Evolutionary conservation across 164 flowering plant species (phyloP).

Genomic region (Magnolia officinalis): DNA sequence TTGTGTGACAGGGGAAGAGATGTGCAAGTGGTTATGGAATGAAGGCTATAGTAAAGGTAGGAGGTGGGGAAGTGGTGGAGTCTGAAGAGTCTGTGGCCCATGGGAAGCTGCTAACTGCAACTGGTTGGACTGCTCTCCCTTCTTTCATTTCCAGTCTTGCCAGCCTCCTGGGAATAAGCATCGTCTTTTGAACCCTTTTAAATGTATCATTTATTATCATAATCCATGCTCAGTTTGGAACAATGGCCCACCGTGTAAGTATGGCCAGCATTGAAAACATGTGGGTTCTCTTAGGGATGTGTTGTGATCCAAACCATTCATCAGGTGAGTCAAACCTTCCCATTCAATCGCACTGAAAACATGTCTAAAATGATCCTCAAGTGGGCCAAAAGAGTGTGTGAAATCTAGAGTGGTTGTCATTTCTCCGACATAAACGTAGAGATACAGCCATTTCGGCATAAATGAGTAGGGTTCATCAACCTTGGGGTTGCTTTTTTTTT

Average conservation of each 20-base stretch:
- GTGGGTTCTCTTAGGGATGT: no score
- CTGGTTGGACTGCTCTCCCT: slow-evolving; percentile 31
- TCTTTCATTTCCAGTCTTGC: slow-evolving; percentile 22
- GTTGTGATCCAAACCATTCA: neutral
- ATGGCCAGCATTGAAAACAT: neutral
- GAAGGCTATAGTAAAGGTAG: slow-evolving; percentile 28
- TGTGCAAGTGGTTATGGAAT: slow-evolving; percentile 26
- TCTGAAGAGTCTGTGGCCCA: slow-evolving; percentile 19
- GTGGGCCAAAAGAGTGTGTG: no score
- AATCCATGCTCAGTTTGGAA: neutral
- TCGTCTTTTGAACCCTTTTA: slow-evolving; percentile 23
- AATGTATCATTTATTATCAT: slow-evolving; percentile 1
- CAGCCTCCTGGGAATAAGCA: slow-evolving; percentile 18
- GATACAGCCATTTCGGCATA: no score
- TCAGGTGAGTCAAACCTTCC: neutral
- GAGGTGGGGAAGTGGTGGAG: slow-evolving; percentile 26
- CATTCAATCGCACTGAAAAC: no score
- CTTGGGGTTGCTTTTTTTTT: no score
- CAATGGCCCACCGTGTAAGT: neutral
- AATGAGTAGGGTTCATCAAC: no score
- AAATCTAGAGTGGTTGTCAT: no score
- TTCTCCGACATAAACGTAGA: no score
- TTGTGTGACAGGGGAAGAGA: slow-evolving; percentile 24
- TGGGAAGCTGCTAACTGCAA: slow-evolving; percentile 28
- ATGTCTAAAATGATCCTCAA: no score